Percentiles rank a stretch among this genome's conserved stretches.
Conservation (phyloP, 345 rosid species). For the Isatis tinctoria region DNA sequence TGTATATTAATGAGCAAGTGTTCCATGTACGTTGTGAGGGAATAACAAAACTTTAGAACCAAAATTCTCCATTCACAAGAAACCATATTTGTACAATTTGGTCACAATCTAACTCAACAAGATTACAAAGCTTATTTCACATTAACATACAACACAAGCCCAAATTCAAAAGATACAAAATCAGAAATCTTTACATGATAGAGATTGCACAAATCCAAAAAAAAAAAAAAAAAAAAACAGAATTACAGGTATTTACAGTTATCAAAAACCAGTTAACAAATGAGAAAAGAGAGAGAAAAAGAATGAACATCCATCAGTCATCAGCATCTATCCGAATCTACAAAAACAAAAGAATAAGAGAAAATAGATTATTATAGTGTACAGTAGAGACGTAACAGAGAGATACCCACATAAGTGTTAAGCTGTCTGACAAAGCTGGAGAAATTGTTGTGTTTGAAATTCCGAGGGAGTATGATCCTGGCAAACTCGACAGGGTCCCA, state of each 20-base stretch:
- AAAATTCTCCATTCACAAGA: neutral
- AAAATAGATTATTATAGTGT: neutral
- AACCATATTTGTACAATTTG: slow-evolving; percentile 5
- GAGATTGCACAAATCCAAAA: neutral
- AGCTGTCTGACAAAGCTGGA: slow-evolving; percentile 97
- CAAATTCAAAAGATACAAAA: neutral
- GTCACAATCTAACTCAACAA: neutral
- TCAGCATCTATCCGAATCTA: neutral
- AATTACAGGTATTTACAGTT: slow-evolving; percentile 23
- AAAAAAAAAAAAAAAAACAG: neutral
- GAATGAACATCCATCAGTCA: neutral
- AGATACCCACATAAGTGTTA: slow-evolving; percentile 91
- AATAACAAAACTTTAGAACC: neutral
- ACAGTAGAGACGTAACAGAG: slow-evolving; percentile 15
- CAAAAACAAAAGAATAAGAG: slow-evolving; percentile 35
- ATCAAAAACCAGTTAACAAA: slow-evolving; percentile 1
- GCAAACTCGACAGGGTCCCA: slow-evolving; percentile 91
- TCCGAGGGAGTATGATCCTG: slow-evolving; percentile 66
- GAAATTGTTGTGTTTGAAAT: slow-evolving; percentile 96
- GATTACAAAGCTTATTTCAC: neutral
- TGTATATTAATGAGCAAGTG: neutral
- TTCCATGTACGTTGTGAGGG: neutral
- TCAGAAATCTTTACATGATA: neutral
- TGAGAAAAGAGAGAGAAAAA: too few species aligned
- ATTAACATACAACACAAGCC: neutral